Percentiles rank a stretch among this genome's conserved stretches.
Conservation (phyloP, 371 early-diverging fungal genomes). For the Amoeboaphelidium protococcarum region DNA sequence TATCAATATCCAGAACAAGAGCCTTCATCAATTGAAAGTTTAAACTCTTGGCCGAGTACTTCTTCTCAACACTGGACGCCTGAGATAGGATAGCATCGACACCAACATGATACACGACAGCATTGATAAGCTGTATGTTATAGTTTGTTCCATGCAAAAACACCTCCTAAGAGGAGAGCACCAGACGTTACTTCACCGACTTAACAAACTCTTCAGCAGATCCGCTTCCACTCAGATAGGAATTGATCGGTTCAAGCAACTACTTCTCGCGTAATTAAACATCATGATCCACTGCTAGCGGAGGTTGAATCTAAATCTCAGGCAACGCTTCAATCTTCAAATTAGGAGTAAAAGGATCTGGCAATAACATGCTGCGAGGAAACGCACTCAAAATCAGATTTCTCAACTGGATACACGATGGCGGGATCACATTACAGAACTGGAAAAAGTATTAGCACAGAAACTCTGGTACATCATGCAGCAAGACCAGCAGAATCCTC, state of each 20-base stretch:
- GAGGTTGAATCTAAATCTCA: constrained; percentile 55
- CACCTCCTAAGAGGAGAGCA: not conserved
- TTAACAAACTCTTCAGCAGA: too few relatives aligned
- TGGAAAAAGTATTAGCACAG: constrained; percentile 71
- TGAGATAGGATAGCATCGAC: constrained; percentile 39
- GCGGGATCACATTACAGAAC: constrained; percentile 73
- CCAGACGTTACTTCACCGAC: too few relatives aligned
- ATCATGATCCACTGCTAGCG: constrained; percentile 58
- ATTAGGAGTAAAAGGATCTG: constrained; percentile 86
- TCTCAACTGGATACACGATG: constrained; percentile 69
- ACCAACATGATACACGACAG: constrained; percentile 65
- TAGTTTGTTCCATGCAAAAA: constrained; percentile 20
- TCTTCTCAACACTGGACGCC: constrained; percentile 3
- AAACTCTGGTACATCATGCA: constrained; percentile 94
- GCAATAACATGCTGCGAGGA: constrained; percentile 70
- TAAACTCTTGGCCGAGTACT: constrained; percentile 29
- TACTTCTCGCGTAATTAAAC: too few relatives aligned
- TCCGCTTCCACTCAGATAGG: too few relatives aligned
- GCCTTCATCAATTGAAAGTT: constrained; percentile 45
- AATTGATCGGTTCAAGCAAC: too few relatives aligned
- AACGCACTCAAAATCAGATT: constrained; percentile 84
- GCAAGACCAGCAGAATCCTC: constrained; percentile 63
- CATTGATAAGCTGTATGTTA: constrained; percentile 51
- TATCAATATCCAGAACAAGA: constrained; percentile 49
- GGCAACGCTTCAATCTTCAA: constrained; percentile 70